phyloP scores from a whole-genome alignment of 352 stramenopile genomes.

The Pilasporangium apinafurcum region DNA sequence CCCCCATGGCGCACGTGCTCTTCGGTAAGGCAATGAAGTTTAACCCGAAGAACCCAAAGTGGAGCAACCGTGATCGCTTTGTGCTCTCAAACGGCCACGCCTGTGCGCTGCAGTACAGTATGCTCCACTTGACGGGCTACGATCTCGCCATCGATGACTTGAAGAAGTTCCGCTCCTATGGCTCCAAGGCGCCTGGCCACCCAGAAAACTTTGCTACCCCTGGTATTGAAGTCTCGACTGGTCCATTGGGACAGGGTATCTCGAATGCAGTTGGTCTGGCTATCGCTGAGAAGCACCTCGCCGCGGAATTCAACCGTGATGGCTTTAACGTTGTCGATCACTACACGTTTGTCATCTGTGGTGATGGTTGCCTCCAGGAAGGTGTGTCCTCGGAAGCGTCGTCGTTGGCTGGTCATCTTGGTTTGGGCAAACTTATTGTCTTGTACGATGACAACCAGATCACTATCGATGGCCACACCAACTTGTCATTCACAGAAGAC shows the following conservation, averaged over 20 bases:
- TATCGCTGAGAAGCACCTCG: constrained; percentile 97
- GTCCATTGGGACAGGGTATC: constrained; percentile 96
- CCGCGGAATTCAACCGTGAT: constrained; percentile 97
- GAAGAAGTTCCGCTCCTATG: constrained; percentile 95
- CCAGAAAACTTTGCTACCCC: constrained; percentile 95
- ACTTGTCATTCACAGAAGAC: constrained; percentile 97
- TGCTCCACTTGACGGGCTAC: constrained; percentile 98
- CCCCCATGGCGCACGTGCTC: constrained; percentile 97
- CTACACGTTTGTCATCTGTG: constrained; percentile 99
- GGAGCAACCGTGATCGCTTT: constrained; percentile 98
- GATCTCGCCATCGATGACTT: constrained; percentile 95
- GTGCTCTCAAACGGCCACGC: constrained; percentile 98
- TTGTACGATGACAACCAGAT: constrained; percentile 99
- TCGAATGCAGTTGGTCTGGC: constrained; percentile 98
- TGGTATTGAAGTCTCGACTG: constrained; percentile 96
- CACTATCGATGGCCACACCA: constrained; percentile 97
- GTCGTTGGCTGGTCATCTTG: constrained; percentile 96
- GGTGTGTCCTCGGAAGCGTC: constrained; percentile 94
- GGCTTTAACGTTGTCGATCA: constrained; percentile 94
- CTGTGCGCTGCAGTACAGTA: constrained; percentile 98
- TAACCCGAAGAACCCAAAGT: constrained; percentile 83
- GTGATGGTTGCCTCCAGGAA: constrained; percentile 98
- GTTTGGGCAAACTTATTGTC: constrained; percentile 98
- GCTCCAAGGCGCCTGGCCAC: constrained; percentile 95
- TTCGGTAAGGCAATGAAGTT: constrained; percentile 91